Base-by-base conservation (phyloP, 2,329 filamentous ascomycete genomes). In the Neospermospora avenae region DNA sequence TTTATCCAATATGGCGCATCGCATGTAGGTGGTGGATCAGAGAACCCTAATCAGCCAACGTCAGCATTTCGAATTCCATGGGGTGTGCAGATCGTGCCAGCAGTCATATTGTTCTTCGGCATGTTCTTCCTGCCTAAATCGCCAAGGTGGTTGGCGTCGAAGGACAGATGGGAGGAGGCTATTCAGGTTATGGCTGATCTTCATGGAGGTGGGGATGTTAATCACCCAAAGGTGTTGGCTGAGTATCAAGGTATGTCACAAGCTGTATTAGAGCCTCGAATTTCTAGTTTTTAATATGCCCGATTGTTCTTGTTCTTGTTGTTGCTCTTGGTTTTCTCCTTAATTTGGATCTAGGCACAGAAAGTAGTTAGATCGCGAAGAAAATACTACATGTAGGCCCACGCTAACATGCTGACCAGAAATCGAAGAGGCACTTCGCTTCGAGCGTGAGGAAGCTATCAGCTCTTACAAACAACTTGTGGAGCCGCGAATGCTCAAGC, bases 401-500 rank as follows among this genome's bases (percentile, higher is more conserved):
- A 31, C 2, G 28, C 28, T 31, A 31, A 31, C 28, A 31, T 31
- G 28, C 5, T 10, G 28, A 31, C 28, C 28, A 31, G 86, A 88
- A 66, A 93, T 95, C 71, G 83, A 84, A 65, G 84, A 88, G 34
- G 87, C 86, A 73, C 83, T 88, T 65, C 85, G 90, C 42, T 89
- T 93, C 65, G 90, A 95, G 73, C 81, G 84, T 13, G 78, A 81
- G 37, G 88, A 90, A 71, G 78, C 84, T n/a, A 80, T 90, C 63
- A 85, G 88, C 31, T 84, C 82, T 13, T 90, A 89, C 72, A 68
- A 85, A 2, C 89, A 93, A 70, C 81, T 95, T 1, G 82, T 92
- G 74, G 82, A 81, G 64, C 88, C 88, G 1, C 77, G 78, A 8
- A 90, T 90, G 84, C 77, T 90, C 68, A 88, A 89, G 75, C 83